Evolutionary conservation across 805 yeast species (phyloP), one percentile per base, ranked within the genome.

Genomic region (Kodamaea neixiangensis): DNA sequence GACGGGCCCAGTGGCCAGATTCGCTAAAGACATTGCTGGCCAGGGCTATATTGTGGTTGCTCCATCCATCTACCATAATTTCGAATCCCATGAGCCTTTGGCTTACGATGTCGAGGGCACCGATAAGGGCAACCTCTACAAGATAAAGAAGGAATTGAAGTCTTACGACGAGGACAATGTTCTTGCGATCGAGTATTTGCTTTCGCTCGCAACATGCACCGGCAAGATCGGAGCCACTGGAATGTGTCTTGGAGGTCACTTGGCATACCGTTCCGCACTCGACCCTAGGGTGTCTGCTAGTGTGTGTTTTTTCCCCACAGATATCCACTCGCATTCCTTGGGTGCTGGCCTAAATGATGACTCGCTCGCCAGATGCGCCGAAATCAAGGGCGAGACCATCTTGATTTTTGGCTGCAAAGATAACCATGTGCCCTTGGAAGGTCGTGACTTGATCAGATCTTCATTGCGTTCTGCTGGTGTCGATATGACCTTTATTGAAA

Each of bases 221-320:
- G 92, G 92, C 39, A 80, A 77, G 51, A 79, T 86, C 57, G 94
- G 94, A 34, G 85, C 91, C 42, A 86, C 93, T 2, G 96, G 94
- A 15, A 88, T 88, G 94, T 88, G 96, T 65, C 78, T 87, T 34
- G 94, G 94, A 17, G 96, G 94, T 1, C 94, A 87, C 63, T 71
- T 87, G 59, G 93, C 94, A 1, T 86, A 78, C 69, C 74, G 96
- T 57, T 76, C 84, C 2, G 83, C 85, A 2, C 72, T 86, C 56
- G 89, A 87, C 60, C 72, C 76, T 34, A 69, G 89, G 51, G 81
- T 87, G 42, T 70, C 72, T 10, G 89, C 92, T 14, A 78, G 85
- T 9, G 87, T 86, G 15, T 82, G 91, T 54, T 87, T 86, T 69
- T 87, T 87, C 70, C 88, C 90, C 11, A 87, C 96, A 5, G 94